phyloP scores from a whole-genome alignment of 805 yeast genomes.

The Wickerhamomyces ciferrii region DNA sequence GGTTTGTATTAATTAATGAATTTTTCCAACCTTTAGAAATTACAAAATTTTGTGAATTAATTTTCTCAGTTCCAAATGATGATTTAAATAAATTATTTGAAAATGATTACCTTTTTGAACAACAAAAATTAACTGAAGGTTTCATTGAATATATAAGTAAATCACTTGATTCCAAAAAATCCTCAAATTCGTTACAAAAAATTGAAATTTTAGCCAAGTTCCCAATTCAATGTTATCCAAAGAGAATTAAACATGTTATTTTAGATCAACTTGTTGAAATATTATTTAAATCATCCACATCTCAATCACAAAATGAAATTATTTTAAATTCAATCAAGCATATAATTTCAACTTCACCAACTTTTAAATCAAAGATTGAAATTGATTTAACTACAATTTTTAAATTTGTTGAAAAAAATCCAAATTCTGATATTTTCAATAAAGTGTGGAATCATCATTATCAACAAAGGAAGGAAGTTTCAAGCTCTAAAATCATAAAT shows the following conservation, averaged over 20 bases:
- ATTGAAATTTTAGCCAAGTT: slow-evolving; percentile 19
- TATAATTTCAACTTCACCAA: slow-evolving; percentile 43
- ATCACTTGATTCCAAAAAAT: neutral
- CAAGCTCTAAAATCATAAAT: slow-evolving; percentile 20
- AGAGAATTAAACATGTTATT: slow-evolving; percentile 25
- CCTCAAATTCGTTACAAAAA: neutral
- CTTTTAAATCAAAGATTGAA: slow-evolving; percentile 50
- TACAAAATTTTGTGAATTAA: slow-evolving; percentile 19
- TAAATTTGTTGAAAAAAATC: slow-evolving; percentile 11
- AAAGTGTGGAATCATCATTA: slow-evolving; percentile 35
- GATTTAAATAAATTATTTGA: slow-evolving; percentile 20
- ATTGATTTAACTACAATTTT: slow-evolving; percentile 25
- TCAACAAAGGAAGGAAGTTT: slow-evolving; percentile 29
- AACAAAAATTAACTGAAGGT: slow-evolving; percentile 28
- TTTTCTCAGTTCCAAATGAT: slow-evolving; percentile 21
- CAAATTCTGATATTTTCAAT: slow-evolving; percentile 24
- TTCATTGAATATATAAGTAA: slow-evolving; percentile 20
- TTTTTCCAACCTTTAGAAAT: slow-evolving; percentile 28
- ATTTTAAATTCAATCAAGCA: slow-evolving; percentile 25
- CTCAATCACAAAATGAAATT: slow-evolving; percentile 6
- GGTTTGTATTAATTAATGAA: slow-evolving; percentile 45
- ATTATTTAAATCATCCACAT: slow-evolving; percentile 5
- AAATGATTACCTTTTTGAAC: slow-evolving; percentile 43
- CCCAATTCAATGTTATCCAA: slow-evolving; percentile 46
- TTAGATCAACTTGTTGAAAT: slow-evolving; percentile 17